Base-by-base conservation (phyloP, 768 basidiomycete species). In the Strobilomyces confusus region DNA sequence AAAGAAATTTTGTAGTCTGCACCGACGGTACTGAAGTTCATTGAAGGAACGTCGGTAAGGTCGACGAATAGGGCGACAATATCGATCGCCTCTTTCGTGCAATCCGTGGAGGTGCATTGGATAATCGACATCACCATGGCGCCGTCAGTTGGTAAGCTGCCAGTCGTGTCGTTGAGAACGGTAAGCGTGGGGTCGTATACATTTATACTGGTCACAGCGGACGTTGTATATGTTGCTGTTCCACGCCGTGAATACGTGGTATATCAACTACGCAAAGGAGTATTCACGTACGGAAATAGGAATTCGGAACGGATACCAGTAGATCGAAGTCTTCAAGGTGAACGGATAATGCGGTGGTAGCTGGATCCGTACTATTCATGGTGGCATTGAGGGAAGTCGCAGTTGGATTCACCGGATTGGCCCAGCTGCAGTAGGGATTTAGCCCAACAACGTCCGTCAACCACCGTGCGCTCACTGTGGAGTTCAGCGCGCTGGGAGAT, bases 381-480 rank as follows among this genome's bases (percentile, higher is more conserved):
- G 59, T 61, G 20, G 32, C 13, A 47, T 55, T 62, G 48, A 65
- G 30, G 9, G 56, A 62, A 20, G 48, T 34, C 14, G 12, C 26
- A 9, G 47, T 63, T 34, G 55, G 52, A 34, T 66, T 64, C 19
- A 41, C 26, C 19, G 65, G 54, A 17, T 50, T 58, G n/a, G 57
- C 53, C 62, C 61, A 65, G 36, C 49, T 47, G 15, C 64, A 65
- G 40, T 54, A 61, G 1, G 64, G 63, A 43, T 58, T 54, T 22
- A 67, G 32, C n/a, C 48, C 55, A n/a, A 59, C 30, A 11, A 67
- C 48, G 13, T 65, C 64, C 9, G 64, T 61, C 45, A 65, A 47
- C 59, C 62, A 65, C 30, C 65, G 53, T 42, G 62, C 61, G 29
- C 19, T 60, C 43, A 22, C 34, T 6, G 56, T 56, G 32, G 58